Percentiles rank a stretch among this genome's conserved stretches.
phyloP scores from a whole-genome alignment of 352 stramenopile species.

The Plasmopara viticola region DNA sequence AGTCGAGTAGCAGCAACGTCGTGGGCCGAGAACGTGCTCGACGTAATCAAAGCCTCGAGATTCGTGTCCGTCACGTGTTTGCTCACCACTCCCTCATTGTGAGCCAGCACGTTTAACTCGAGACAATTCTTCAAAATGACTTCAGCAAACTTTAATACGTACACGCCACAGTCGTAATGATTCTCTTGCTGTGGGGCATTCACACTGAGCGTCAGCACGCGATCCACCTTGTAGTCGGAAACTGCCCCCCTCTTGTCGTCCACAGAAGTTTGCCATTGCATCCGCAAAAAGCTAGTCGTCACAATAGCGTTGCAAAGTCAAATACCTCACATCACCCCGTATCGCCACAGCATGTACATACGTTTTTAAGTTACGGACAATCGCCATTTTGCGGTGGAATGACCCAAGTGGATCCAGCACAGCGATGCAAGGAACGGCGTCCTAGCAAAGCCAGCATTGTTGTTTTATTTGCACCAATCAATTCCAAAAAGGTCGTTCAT shows the following conservation, averaged over 20 bases:
- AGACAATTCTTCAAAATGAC: slow-evolving; percentile 47
- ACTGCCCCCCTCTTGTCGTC: slow-evolving; percentile 3
- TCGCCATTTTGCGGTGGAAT: slow-evolving; percentile 57
- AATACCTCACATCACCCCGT: not conserved
- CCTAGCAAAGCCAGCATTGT: slow-evolving; percentile 2
- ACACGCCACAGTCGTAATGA: slow-evolving; percentile 61
- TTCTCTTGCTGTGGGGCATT: slow-evolving; percentile 53
- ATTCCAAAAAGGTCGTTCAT: too few species aligned
- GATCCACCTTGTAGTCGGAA: slow-evolving; percentile 32
- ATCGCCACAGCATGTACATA: slow-evolving; percentile 30
- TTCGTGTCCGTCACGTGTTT: slow-evolving; percentile 37
- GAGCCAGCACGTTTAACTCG: slow-evolving; percentile 12
- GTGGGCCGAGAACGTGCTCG: slow-evolving; percentile 33
- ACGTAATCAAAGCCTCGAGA: slow-evolving; percentile 34
- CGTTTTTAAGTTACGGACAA: slow-evolving; percentile 51
- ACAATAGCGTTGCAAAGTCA: not conserved
- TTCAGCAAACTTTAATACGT: slow-evolving; percentile 55
- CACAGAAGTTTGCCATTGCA: slow-evolving; percentile 43
- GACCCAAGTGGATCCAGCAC: slow-evolving; percentile 64
- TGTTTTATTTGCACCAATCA: too few species aligned
- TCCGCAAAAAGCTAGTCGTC: slow-evolving; percentile 33
- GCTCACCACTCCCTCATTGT: slow-evolving; percentile 25
- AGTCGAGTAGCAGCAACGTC: slow-evolving; percentile 30
- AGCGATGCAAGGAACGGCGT: slow-evolving; percentile 49
- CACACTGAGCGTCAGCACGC: slow-evolving; percentile 30